A percentile compares a stretch with the other conserved stretches of the same genome.
phyloP scores from a whole-genome alignment of 805 yeast genomes.

The Wickerhamiella alocasiicola region DNA sequence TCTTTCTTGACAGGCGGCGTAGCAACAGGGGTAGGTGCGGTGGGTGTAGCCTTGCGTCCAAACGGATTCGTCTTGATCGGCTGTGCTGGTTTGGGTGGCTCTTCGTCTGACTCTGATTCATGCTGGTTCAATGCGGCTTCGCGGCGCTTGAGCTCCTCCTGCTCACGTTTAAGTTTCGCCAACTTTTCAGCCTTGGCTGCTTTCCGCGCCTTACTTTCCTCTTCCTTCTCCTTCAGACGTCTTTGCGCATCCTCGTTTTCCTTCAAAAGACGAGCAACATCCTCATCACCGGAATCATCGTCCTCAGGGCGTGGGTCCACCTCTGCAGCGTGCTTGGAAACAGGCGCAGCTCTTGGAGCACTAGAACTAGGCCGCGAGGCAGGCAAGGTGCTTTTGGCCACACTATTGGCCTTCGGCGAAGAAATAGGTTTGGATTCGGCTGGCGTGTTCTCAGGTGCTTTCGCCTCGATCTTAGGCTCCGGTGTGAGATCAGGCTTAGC shows the following conservation, averaged over 20 bases:
- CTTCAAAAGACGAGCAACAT: constrained; percentile 27
- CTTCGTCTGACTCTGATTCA: constrained; percentile 21
- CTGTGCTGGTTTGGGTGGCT: constrained; percentile 8
- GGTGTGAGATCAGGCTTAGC: constrained; percentile 7
- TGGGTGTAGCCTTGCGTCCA: constrained; percentile 10
- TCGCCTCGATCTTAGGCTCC: neutral
- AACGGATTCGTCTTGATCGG: constrained; percentile 4
- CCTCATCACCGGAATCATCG: constrained; percentile 22
- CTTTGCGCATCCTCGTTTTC: constrained; percentile 30
- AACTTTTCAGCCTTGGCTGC: constrained; percentile 18
- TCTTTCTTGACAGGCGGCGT: constrained; percentile 10
- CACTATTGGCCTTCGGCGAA: no score
- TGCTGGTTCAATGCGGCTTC: constrained; percentile 21
- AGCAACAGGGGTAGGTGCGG: constrained; percentile 10
- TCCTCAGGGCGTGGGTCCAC: neutral
- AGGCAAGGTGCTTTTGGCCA: no score
- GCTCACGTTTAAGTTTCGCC: constrained; percentile 20
- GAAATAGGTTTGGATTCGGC: neutral
- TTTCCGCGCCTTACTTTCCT: constrained; percentile 25
- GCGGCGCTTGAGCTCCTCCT: constrained; percentile 21
- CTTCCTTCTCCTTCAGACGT: constrained; percentile 29
- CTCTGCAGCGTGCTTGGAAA: neutral
- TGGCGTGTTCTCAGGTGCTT: neutral
- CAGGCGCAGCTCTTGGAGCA: constrained; percentile 1
- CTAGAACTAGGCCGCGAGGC: neutral